Percentiles rank a stretch among this genome's conserved stretches.
Conservation (phyloP, 176 grass and related monocot genomes). For the Pontederia paniculata region DNA sequence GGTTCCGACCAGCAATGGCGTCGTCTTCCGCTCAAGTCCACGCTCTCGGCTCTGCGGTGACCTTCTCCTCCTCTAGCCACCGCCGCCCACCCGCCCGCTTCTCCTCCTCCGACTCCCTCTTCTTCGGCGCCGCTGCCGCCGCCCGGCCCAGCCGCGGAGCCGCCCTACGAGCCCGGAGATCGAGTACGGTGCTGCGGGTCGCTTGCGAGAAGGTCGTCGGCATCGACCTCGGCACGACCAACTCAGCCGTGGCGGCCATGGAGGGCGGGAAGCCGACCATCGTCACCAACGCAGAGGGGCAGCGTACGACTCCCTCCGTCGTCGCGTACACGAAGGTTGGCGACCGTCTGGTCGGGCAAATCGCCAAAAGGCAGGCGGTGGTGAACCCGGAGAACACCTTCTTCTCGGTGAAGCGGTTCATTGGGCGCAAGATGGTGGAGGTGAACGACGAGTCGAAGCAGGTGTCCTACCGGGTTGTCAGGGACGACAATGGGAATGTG, state of each 20-base stretch:
- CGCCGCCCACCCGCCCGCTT: slow-evolving; percentile 23
- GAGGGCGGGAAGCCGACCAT: slow-evolving; percentile 74
- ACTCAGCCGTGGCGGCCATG: slow-evolving; percentile 66
- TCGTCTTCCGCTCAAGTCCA: background rate
- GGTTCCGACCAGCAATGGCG: background rate
- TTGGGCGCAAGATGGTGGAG: slow-evolving; percentile 69
- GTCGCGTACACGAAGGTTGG: slow-evolving; percentile 67
- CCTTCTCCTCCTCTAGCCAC: slow-evolving; percentile 28
- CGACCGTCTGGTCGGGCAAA: slow-evolving; percentile 61
- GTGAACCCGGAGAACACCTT: slow-evolving; percentile 81
- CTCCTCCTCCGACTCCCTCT: slow-evolving; percentile 23
- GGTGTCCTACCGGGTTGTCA: slow-evolving; percentile 47
- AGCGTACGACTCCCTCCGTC: slow-evolving; percentile 70
- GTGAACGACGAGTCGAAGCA: slow-evolving; percentile 68
- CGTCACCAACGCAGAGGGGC: slow-evolving; percentile 77
- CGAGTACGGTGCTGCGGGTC: slow-evolving; percentile 37
- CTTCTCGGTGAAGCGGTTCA: slow-evolving; percentile 70
- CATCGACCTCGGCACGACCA: slow-evolving; percentile 81
- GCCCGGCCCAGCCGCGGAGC: slow-evolving; percentile 4
- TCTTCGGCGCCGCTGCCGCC: slow-evolving; percentile 9
- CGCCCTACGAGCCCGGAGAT: slow-evolving; percentile 16
- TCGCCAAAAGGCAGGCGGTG: slow-evolving; percentile 78
- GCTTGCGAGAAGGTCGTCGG: slow-evolving; percentile 60
- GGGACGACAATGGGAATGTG: slow-evolving; percentile 64
- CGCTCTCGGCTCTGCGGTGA: slow-evolving; percentile 11